A percentile compares a stretch with the other conserved stretches of the same genome.
Evolutionary conservation across 169 alveolate species (phyloP).

Genomic region (Perkinsus olseni): DNA sequence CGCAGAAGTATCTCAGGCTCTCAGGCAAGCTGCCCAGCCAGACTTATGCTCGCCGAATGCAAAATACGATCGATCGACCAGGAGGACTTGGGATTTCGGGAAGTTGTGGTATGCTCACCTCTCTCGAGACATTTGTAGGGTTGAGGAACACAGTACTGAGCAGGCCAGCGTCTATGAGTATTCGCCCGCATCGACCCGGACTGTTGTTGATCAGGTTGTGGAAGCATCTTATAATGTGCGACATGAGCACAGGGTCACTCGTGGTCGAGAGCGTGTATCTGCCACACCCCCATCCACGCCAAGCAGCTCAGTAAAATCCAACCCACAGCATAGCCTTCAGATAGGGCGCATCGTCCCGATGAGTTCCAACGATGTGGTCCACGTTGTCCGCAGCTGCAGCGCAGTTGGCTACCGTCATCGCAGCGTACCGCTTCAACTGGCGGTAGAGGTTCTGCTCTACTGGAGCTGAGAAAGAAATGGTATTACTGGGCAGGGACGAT

Average conservation of each 20-base stretch:
- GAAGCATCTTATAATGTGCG: not conserved
- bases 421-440: not conserved
- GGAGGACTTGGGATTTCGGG: too few species aligned
- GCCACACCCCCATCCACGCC: not conserved
- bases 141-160: not conserved
- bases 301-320: not conserved
- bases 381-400: not conserved
- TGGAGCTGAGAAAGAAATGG: not conserved
- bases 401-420: not conserved
- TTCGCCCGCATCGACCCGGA: not conserved
- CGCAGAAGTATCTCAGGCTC: too few species aligned
- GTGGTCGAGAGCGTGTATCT: not conserved
- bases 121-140: not conserved
- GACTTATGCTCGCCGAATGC: too few species aligned
- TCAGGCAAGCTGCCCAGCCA: too few species aligned
- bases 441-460: not conserved
- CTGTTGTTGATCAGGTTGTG: not conserved
- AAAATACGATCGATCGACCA: too few species aligned
- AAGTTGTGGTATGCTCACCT: not conserved
- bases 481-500: not conserved
- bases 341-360: not conserved
- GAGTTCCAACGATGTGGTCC: not conserved
- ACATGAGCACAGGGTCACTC: not conserved
- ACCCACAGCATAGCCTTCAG: not conserved
- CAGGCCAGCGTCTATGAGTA: not conserved